A percentile compares a stretch with the other conserved stretches of the same genome.
These are phyloP conservation scores for Viola odorata DNA, from an alignment of 345 rosid genomes.

Conservation along the genomic window DNA sequence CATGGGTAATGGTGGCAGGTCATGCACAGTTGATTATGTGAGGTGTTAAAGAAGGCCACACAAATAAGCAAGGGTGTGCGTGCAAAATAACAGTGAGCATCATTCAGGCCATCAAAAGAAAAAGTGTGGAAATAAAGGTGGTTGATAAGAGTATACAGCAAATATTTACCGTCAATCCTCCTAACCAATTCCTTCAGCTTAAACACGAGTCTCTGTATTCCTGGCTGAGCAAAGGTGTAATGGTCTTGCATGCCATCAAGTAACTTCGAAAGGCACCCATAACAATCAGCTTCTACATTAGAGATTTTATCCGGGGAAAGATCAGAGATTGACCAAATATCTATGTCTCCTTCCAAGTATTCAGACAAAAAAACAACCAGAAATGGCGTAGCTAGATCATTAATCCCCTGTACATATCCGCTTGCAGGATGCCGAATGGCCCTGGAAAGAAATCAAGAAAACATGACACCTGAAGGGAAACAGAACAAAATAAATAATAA, in stretches of 20 bases:
- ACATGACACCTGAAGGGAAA: slow-evolving; percentile 7
- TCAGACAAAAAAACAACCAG: slow-evolving; percentile 90
- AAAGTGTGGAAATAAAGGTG: not conserved
- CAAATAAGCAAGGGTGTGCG: not conserved
- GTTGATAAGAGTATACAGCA: not conserved
- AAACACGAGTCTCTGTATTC: slow-evolving; percentile 98
- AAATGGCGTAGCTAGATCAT: slow-evolving; percentile 97
- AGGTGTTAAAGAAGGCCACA: not conserved
- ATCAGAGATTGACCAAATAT: slow-evolving; percentile 68
- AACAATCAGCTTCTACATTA: slow-evolving; percentile 88
- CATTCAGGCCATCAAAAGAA: not conserved
- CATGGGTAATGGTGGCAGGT: not conserved
- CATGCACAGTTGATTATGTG: slow-evolving; percentile 1
- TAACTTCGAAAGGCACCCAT: slow-evolving; percentile 94
- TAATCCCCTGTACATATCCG: slow-evolving; percentile 98
- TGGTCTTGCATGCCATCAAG: slow-evolving; percentile 99
- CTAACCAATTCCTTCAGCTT: slow-evolving; percentile 93
- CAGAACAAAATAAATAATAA: slow-evolving; percentile 7
- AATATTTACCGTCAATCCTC: slow-evolving; percentile 81
- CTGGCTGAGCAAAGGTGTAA: slow-evolving; percentile 99
- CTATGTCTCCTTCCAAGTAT: slow-evolving; percentile 72
- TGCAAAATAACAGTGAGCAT: too few relatives aligned
- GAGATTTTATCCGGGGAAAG: slow-evolving; percentile 60
- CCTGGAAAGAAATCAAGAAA: slow-evolving; percentile 46
- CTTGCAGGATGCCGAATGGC: slow-evolving; percentile 99